A percentile compares a stretch with the other conserved stretches of the same genome.
phyloP scores from a whole-genome alignment of 345 rosid genomes.

The Syzygium oleosum region DNA sequence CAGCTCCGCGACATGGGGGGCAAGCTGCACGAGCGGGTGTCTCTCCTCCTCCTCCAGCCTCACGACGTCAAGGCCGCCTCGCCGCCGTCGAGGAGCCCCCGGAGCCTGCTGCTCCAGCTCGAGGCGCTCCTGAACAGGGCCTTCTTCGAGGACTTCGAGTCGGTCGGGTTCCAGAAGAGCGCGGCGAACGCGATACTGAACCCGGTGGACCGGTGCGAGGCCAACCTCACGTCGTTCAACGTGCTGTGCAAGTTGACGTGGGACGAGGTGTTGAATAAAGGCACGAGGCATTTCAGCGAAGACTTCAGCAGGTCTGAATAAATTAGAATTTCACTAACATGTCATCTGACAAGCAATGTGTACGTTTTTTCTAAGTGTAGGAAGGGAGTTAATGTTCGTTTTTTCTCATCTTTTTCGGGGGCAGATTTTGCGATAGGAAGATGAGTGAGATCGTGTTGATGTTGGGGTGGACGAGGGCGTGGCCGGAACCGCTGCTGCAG shows the following conservation, averaged over 20 bases:
- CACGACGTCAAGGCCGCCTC: slow-evolving; percentile 52
- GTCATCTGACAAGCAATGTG: not conserved
- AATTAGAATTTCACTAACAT: not conserved
- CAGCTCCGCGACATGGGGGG: slow-evolving; percentile 60
- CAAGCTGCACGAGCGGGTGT: slow-evolving; percentile 47
- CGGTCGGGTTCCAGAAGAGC: slow-evolving; percentile 55
- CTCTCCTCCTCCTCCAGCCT: slow-evolving; percentile 65
- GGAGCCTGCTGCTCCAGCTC: slow-evolving; percentile 44
- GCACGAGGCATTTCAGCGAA: slow-evolving; percentile 84
- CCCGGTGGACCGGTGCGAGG: slow-evolving; percentile 67
- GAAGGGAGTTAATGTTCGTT: not conserved
- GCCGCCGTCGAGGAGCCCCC: slow-evolving; percentile 40
- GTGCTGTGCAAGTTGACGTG: slow-evolving; percentile 57
- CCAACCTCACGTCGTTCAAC: slow-evolving; percentile 50
- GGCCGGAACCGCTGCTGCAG: slow-evolving; percentile 79
- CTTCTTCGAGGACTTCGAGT: slow-evolving; percentile 88
- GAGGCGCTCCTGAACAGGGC: slow-evolving; percentile 65
- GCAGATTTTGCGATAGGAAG: slow-evolving; percentile 67
- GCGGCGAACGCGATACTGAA: slow-evolving; percentile 49
- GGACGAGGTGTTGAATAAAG: slow-evolving; percentile 78
- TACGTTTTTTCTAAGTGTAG: not conserved
- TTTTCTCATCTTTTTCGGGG: not conserved
- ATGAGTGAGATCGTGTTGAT: slow-evolving; percentile 81
- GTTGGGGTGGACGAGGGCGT: slow-evolving; percentile 79
- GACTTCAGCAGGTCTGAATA: slow-evolving; percentile 43